Conservation (phyloP, 1,284 basidiomycete species). For the Calocybe gambosa region DNA sequence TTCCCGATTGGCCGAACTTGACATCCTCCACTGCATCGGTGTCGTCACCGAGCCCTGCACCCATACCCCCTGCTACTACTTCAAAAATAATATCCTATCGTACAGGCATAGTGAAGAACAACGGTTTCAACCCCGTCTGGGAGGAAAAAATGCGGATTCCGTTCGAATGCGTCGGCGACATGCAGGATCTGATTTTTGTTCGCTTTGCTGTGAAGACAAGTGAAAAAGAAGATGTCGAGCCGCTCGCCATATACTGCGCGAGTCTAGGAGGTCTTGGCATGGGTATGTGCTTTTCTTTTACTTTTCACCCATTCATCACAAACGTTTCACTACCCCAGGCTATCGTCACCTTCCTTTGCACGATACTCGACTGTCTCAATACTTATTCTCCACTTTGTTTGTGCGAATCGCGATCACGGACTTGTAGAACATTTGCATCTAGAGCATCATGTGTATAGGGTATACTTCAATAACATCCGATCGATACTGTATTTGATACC, state of each 20-base stretch:
- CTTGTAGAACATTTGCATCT: slow-evolving; percentile 8
- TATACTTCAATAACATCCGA: too few species aligned
- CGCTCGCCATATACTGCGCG: slow-evolving; percentile 67
- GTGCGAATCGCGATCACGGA: slow-evolving; percentile 52
- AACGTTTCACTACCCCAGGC: slow-evolving; percentile 38
- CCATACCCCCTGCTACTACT: slow-evolving; percentile 23
- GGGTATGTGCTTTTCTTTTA: slow-evolving; percentile 41
- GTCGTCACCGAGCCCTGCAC: slow-evolving; percentile 11
- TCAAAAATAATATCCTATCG: slow-evolving; percentile 45
- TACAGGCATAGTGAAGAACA: slow-evolving; percentile 68
- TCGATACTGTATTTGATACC: too few species aligned
- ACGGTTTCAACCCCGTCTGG: slow-evolving; percentile 90
- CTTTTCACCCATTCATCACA: slow-evolving; percentile 26
- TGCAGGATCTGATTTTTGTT: slow-evolving; percentile 81
- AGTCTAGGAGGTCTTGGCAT: slow-evolving; percentile 62
- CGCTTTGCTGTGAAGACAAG: slow-evolving; percentile 69
- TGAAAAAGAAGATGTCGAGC: slow-evolving; percentile 54
- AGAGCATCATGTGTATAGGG: too few species aligned
- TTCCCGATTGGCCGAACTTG: slow-evolving; percentile 59
- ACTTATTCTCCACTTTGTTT: slow-evolving; percentile 86
- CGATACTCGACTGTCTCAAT: slow-evolving; percentile 62
- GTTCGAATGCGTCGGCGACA: slow-evolving; percentile 70
- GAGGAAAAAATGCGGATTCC: slow-evolving; percentile 65
- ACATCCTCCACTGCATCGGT: slow-evolving; percentile 10
- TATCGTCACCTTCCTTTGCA: slow-evolving; percentile 80